Evolutionary conservation across 2,329 filamentous ascomycete species (phyloP).

Genomic region (Fusarium xyrophilum): DNA sequence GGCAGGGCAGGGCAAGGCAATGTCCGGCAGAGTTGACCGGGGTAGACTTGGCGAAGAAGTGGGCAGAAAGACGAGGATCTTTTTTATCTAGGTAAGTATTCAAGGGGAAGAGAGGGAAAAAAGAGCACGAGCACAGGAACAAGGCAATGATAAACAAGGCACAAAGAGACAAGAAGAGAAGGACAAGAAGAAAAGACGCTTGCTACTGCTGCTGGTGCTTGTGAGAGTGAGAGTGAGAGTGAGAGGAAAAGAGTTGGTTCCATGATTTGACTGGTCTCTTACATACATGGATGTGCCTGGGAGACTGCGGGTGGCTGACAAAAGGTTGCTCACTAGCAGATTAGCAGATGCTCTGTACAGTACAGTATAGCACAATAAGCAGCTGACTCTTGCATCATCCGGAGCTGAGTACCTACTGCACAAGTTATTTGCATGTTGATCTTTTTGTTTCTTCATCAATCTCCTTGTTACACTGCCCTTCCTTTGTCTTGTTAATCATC

Average conservation of each 20-base stretch:
- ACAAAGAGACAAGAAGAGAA: constrained; percentile 5
- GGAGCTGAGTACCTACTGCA: not conserved
- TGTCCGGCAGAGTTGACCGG: constrained; percentile 17
- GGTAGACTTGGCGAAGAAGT: constrained; percentile 29
- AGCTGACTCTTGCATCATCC: constrained; percentile 24
- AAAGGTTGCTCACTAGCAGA: not conserved
- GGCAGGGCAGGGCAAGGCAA: not conserved
- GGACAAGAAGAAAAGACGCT: not conserved
- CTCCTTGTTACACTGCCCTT: constrained; percentile 6
- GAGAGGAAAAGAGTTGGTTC: constrained; percentile 10
- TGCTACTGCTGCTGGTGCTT: not conserved
- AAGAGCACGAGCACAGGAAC: constrained; percentile 8
- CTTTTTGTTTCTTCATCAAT: not conserved
- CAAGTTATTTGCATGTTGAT: not conserved
- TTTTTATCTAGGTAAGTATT: not conserved
- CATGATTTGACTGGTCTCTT: constrained; percentile 4
- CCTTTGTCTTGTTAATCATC: not conserved
- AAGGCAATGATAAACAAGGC: constrained; percentile 13
- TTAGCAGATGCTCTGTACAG: not conserved
- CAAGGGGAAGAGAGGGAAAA: not conserved
- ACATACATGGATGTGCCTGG: constrained; percentile 32
- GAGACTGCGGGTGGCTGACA: constrained; percentile 26
- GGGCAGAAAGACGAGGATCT: constrained; percentile 19
- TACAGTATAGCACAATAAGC: not conserved
- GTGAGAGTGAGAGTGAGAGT: not conserved